Evolutionary conservation across 345 rosid species (phyloP).

Genomic region (Ailanthus altissimus): DNA sequence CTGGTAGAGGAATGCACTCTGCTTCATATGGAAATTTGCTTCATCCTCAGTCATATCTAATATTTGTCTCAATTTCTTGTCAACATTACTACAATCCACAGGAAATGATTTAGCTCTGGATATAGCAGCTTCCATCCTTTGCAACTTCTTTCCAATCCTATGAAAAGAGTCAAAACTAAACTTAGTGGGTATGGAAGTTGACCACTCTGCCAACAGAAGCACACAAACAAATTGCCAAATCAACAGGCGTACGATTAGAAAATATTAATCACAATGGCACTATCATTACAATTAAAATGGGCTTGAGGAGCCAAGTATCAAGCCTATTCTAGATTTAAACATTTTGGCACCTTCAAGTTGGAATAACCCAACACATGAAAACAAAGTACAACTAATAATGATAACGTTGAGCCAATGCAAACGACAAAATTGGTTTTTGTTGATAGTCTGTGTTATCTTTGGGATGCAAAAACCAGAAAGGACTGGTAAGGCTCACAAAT

Average conservation of each 20-base stretch:
- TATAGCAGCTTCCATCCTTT: slow-evolving; percentile 69
- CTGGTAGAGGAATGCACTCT: slow-evolving; percentile 76
- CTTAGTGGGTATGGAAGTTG: slow-evolving; percentile 5
- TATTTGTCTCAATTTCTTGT: slow-evolving; percentile 92
- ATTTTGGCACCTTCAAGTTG: neutral
- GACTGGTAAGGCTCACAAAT: neutral
- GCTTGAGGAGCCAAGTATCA: neutral
- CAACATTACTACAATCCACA: slow-evolving; percentile 82
- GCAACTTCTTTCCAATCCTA: slow-evolving; percentile 72
- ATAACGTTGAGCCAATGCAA: slow-evolving; percentile 2
- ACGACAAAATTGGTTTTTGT: neutral
- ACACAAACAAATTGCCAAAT: slow-evolving; percentile 12
- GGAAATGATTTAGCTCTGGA: slow-evolving; percentile 66
- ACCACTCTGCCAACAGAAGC: slow-evolving; percentile 5
- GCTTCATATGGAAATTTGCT: slow-evolving; percentile 85
- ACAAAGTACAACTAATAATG: neutral
- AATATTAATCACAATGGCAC: neutral
- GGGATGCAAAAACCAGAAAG: neutral
- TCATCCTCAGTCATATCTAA: slow-evolving; percentile 88
- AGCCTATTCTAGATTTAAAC: slow-evolving; percentile 2
- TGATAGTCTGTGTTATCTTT: neutral
- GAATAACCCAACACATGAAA: neutral
- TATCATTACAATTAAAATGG: neutral
- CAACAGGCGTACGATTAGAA: neutral
- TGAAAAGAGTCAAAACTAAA: slow-evolving; percentile 21